Evolutionary conservation across 2,329 filamentous ascomycete genomes (phyloP), one percentile per base, ranked within the genome.

Genomic region (Talaromyces funiculosus): DNA sequence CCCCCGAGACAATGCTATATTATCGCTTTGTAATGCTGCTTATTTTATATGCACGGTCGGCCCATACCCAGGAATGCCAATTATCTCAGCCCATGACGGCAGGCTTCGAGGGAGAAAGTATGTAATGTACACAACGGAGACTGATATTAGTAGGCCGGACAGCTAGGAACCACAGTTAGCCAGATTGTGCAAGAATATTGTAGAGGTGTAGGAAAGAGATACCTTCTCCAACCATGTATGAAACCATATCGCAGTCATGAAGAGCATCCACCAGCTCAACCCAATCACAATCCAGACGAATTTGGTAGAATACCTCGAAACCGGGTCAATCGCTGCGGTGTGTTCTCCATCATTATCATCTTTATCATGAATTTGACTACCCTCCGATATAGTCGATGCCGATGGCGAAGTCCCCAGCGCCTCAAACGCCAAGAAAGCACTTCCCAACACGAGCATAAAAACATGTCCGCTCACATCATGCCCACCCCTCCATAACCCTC

Each of bases 181-280:
- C 20, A 26, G 26, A 26, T 35, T n/a, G 6, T n/a, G 40, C 22
- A 22, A 10, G 8, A 22, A 22, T 22, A 45, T 1, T 7, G 24
- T n/a, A 20, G 4, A 33, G 42, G 12, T 38, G 16, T 18, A 37
- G 5, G 14, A 29, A 24, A 22, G 5, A 40, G 72, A 69, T 68
- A 90, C 88, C 88, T 97, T 99, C 79, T 99, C 94, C 68, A 95
- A 87, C 92, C 93, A 97, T 0, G 94, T 99, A 75, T 99, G 94
- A 71, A 99, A 99, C 81, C 93, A 99, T 40, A 95, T 92, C 2
- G 92, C 92, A 42, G 94, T 99, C 94, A 99, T 99, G 63, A 97
- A 81, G 72, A 99, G 76, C 94, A 99, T 99, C 90, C 94, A 97
- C 79, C 87, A 84, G 70, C 88, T 90, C 70, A 97, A 69, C 0